These are phyloP conservation scores for Rhododendron henanense DNA, from an alignment of 148 eudicot species.

Conservation along the genomic window DNA sequence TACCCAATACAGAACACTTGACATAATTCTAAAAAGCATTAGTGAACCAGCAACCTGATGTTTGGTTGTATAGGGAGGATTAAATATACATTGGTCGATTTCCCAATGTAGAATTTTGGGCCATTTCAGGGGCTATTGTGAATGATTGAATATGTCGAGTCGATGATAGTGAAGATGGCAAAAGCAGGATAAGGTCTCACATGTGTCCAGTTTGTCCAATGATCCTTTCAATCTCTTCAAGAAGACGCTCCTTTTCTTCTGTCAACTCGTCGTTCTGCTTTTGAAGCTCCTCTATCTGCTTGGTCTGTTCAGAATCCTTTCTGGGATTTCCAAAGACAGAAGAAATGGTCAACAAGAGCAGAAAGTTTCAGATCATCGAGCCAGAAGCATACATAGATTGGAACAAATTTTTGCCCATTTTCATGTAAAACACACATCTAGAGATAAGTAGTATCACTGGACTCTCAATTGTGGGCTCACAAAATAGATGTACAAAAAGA, in stretches of 20 bases:
- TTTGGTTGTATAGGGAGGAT: not conserved
- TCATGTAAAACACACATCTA: not conserved
- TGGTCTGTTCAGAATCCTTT: constrained; percentile 61
- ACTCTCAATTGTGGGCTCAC: no score
- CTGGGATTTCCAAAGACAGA: constrained; percentile 23
- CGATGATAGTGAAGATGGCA: not conserved
- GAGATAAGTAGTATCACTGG: not conserved
- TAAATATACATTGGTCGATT: not conserved
- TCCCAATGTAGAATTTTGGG: not conserved
- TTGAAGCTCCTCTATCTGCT: constrained; percentile 54
- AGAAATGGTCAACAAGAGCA: not conserved
- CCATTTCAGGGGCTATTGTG: not conserved
- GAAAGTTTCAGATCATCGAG: not conserved
- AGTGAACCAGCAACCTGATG: not conserved
- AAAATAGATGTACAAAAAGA: not conserved
- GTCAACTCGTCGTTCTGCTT: constrained; percentile 40
- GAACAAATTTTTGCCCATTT: not conserved
- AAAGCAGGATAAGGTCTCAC: constrained; percentile 7
- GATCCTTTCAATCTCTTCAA: constrained; percentile 55
- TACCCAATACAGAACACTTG: not conserved
- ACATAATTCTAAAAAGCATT: not conserved
- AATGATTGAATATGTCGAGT: not conserved
- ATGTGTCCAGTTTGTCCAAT: constrained; percentile 23
- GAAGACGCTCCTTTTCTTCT: constrained; percentile 48
- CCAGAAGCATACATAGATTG: not conserved